Evolutionary conservation across 1,139 yeast genomes (phyloP), one percentile per base, ranked within the genome.

Genomic region (Geotrichum phurueaensis): DNA sequence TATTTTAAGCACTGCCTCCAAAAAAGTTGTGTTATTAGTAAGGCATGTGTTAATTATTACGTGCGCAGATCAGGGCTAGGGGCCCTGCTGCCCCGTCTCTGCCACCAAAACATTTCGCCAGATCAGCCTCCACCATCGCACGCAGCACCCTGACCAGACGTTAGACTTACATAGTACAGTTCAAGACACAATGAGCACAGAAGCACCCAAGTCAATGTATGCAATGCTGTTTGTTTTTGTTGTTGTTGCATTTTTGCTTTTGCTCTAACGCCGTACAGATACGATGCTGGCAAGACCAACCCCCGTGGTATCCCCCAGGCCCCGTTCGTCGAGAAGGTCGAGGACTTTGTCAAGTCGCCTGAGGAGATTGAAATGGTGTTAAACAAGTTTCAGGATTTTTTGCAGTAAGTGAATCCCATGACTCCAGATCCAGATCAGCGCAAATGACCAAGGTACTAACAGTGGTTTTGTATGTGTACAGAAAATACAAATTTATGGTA

Each of bases 221-320:
- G 57, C 22, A 18, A 23, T 18, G 18, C 18, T 33, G n/a, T 18
- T 22, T 36, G 12, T 45, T 9, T 10, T 12, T 15, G 27, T 47
- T 10, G 7, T 10, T 50, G 9, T 27, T 53, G 39, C 9, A 3
- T 13, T 39, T 39, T 2, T 7, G n/a, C 7, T n/a, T 5, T 39
- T 39, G 47, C 3, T 39, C 56, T 43, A 39, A 43, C 50, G 33
- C 47, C 10, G 18, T 29, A 36, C 45, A 53, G 60, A 50, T 62
- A 57, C 31, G 62, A 60, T 47, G 57, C 53, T 25, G 61, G 59
- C 33, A 60, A 62, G 53, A 36, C 85, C 53, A 92, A 92, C 69
- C 94, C 97, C 25, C 81, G 98, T 65, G 99, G 99, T 1, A 94
- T 94, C 62, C 99, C 99, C 12, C 89, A 89, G 70, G 99, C 99